phyloP scores from a whole-genome alignment of 148 eudicot species.

The Vaccinium vitisidaea region DNA sequence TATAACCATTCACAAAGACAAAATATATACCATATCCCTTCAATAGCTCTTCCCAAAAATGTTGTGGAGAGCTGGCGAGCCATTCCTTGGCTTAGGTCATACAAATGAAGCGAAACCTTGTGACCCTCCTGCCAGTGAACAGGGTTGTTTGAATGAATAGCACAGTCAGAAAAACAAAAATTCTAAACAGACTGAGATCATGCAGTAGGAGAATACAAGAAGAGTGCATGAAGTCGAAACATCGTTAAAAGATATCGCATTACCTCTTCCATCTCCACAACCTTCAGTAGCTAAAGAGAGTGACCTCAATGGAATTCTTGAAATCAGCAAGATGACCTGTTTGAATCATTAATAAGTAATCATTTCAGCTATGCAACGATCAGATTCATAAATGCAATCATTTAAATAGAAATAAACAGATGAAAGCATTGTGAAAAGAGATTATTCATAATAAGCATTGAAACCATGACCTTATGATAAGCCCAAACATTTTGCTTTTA shows the following conservation, averaged over 20 bases:
- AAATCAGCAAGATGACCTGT: conserved; percentile 1
- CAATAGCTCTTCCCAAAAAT: conserved; percentile 87
- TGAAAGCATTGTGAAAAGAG: background rate
- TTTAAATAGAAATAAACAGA: background rate
- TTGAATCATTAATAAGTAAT: background rate
- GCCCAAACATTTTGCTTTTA: background rate
- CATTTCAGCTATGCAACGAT: background rate
- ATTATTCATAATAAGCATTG: background rate
- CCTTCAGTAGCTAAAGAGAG: background rate
- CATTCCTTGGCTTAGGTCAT: conserved; percentile 89
- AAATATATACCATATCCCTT: conserved; percentile 74
- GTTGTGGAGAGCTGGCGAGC: conserved; percentile 85
- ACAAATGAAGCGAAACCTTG: conserved; percentile 74
- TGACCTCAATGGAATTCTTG: background rate
- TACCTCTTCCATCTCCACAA: conserved; percentile 50
- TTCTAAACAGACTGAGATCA: no score
- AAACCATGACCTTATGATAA: background rate
- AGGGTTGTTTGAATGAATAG: background rate
- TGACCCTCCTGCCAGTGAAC: conserved; percentile 61
- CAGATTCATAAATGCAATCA: background rate
- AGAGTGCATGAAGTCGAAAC: background rate
- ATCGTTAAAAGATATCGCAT: background rate
- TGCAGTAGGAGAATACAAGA: background rate
- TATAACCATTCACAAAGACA: background rate
- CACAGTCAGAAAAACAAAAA: background rate